Conservation (phyloP, 1,284 basidiomycete species). For the Apiotrichum domesticum region DNA sequence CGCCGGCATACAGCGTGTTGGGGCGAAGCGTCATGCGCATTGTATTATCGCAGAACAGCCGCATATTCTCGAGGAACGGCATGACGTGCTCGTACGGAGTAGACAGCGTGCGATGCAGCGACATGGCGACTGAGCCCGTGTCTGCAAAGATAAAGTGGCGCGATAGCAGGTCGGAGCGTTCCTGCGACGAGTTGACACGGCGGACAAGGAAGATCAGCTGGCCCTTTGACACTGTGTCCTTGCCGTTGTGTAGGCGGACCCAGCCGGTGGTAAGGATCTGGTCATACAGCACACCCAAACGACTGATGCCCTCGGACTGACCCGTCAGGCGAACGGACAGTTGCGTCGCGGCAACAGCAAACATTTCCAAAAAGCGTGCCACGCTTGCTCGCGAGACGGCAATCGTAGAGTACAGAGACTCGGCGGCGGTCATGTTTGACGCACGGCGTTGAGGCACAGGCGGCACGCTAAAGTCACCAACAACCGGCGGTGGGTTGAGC, state of each 20-base stretch:
- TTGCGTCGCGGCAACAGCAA: constrained; percentile 34
- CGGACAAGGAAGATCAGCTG: constrained; percentile 49
- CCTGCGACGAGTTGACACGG: constrained; percentile 38
- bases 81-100: constrained; percentile 45
- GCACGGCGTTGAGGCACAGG: neutral
- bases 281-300: constrained; percentile 49
- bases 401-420: constrained; percentile 3
- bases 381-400: constrained; percentile 22
- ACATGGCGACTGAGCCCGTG: constrained; percentile 38
- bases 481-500: neutral
- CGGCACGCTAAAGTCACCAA: neutral
- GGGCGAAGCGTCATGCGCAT: constrained; percentile 35
- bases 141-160: constrained; percentile 49
- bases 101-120: constrained; percentile 46
- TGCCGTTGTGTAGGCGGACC: constrained; percentile 36
- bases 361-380: constrained; percentile 44
- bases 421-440: constrained; percentile 7
- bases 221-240: constrained; percentile 47
- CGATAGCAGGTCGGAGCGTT: constrained; percentile 43
- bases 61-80: constrained; percentile 45
- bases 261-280: constrained; percentile 49
- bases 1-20: constrained; percentile 45
- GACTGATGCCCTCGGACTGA: constrained; percentile 33
- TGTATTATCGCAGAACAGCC: constrained; percentile 42
- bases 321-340: constrained; percentile 41